Evolutionary conservation across 805 yeast genomes (phyloP), one percentile per base, ranked within the genome.

Genomic region (Kazachstania africana): DNA sequence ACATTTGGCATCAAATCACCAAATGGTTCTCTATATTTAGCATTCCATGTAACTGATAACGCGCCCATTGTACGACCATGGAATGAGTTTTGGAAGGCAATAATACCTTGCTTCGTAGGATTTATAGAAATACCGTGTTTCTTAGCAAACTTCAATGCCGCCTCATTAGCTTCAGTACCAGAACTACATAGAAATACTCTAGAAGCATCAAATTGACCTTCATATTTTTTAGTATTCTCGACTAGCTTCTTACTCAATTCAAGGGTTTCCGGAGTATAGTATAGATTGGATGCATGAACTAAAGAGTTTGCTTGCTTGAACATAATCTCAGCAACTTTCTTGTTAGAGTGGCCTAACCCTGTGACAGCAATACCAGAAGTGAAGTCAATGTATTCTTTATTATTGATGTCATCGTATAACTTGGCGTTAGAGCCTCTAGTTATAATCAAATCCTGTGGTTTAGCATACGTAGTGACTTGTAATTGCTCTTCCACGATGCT

Each of bases 31-130:
- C 88, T 95, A 55, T 91, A 91, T 53, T 91, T 91, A 17, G 82
- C 78, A 55, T 87, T 91, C 42, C 93, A 82, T 1, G 98, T 91
- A 5, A 87, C 94, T 2, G 93, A 72, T 29, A 91, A 64, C 0
- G 97, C 81, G 28, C 98, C 98, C 76, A 83, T 70, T 2, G 96
- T 73, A 54, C 98, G 73, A 24, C 98, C 98, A 51, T 91, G 98
- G 68, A 91, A 91, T 1, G 94, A 78, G 43, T 79, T 75, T 44
- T 76, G 72, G 55, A 91, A 91, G n/a, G 94, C 75, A 32, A 91
- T 74, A 36, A 91, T 65, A 48, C 85, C 95, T 40, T 59, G 65
- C 52, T 85, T 87, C 28, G 62, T 62, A 10, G 62, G 66, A 36
- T 63, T 58, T 19, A 65, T 53, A 3, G 61, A 39, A 39, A 73